Evolutionary conservation across 371 early-diverging fungal species (phyloP).

Genomic region (Mucor irregularis): DNA sequence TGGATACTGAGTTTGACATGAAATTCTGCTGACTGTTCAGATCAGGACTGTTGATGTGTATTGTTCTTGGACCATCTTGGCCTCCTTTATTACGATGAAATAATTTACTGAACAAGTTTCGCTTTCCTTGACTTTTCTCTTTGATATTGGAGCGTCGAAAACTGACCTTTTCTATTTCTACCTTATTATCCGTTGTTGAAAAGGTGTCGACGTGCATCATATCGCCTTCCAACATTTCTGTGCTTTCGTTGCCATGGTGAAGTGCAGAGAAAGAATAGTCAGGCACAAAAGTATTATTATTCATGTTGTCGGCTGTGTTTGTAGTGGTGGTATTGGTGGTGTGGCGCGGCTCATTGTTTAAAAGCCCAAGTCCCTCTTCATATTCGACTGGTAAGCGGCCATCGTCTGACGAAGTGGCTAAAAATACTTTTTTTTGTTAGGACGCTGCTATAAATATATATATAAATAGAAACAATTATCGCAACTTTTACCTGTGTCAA

Average conservation of each 20-base stretch:
- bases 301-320: no score
- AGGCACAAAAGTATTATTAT: no score
- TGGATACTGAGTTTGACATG: slow-evolving; percentile 79
- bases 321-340: no score
- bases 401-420: slow-evolving; percentile 32
- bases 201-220: no score
- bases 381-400: slow-evolving; percentile 32
- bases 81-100: background rate
- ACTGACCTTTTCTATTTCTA: background rate
- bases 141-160: background rate
- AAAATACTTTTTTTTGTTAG: background rate
- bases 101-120: background rate
- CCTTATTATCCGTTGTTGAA: background rate
- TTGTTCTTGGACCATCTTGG: slow-evolving; percentile 53
- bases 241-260: slow-evolving; percentile 27
- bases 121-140: background rate
- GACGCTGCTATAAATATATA: background rate
- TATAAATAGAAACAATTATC: background rate
- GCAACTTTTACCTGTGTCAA: slow-evolving; percentile 18
- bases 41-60: slow-evolving; percentile 80
- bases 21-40: slow-evolving; percentile 74
- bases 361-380: slow-evolving; percentile 31
- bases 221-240: slow-evolving; percentile 33
- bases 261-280: slow-evolving; percentile 33
- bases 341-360: slow-evolving; percentile 4